Conservation (phyloP, 2,329 filamentous ascomycete genomes). For the Botrytis medusae region DNA sequence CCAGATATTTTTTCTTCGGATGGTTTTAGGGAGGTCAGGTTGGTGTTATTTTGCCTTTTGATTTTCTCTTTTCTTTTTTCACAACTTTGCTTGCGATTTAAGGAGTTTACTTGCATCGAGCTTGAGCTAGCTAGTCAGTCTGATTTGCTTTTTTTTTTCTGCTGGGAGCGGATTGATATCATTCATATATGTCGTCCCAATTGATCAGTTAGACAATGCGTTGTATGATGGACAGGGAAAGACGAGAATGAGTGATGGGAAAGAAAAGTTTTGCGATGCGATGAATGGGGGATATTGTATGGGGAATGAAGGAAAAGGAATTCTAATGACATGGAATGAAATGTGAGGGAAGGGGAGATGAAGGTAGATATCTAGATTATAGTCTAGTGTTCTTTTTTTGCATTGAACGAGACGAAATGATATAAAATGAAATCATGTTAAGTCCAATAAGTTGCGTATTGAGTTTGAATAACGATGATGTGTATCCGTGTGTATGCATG, state of each 20-base stretch:
- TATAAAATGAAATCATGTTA: background rate
- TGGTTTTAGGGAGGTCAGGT: background rate
- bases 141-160: background rate
- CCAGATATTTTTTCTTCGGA: background rate
- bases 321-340: background rate
- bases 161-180: conserved; percentile 6
- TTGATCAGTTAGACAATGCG: background rate
- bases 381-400: background rate
- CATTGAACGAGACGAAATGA: background rate
- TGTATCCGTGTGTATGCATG: too few relatives aligned
- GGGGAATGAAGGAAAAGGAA: background rate
- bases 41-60: background rate
- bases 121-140: background rate
- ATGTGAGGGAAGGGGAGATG: background rate
- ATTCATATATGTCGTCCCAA: background rate
- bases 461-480: background rate
- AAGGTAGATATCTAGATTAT: background rate
- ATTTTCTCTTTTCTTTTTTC: background rate
- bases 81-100: background rate
- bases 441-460: background rate
- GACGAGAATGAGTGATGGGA: background rate
- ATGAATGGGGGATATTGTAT: background rate
- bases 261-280: background rate
- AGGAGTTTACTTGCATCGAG: background rate
- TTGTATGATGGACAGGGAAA: background rate